Evolutionary conservation across 768 basidiomycete genomes (phyloP), one percentile per base, ranked within the genome.

Genomic region (Chiua virens): DNA sequence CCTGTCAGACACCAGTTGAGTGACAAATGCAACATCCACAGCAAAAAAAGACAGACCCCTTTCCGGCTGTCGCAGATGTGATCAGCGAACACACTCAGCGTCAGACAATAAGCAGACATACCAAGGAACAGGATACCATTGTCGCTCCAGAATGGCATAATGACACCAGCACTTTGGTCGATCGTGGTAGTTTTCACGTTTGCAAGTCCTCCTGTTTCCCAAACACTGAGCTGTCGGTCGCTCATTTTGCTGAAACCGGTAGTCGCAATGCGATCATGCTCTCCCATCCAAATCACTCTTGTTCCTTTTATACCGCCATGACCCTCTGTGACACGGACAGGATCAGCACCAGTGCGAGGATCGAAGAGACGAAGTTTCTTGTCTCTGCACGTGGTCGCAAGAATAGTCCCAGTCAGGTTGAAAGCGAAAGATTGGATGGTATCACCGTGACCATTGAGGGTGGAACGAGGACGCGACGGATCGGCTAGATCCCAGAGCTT

Each of bases 101-200:
- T 6, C n/a, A n/a, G 42, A 54, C n/a, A n/a, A n/a, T n/a, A n/a
- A 20, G 18, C 4, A 42, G n/a, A 71, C 80, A 30, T 45, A 85
- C 83, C 84, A 52, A 92, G 76, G 80, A 93, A 92, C 38, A 94
- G 73, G 47, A 97, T 88, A 58, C 90, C 88, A 68, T 96, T 98
- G 59, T 96, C 94, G 37, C 82, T 85, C 86, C 92, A 98, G 83
- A 97, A 97, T 3, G 96, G 96, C 94, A 98, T 98, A 38, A 95
- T 68, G 10, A 96, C 92, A 35, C 96, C 96, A 45, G 94, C 85
- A 35, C 86, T 87, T 68, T 95, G 92, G 69, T 99, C 96, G 53
- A 98, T 74, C 14, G 76, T 77, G 47, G 84, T 73, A 51, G 82
- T 91, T 74, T 92, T 95, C 56, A 94, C 59, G 65, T 82, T 92